Evolutionary conservation across 768 basidiomycete species (phyloP).

Genomic region (Lactifluus rugatus): DNA sequence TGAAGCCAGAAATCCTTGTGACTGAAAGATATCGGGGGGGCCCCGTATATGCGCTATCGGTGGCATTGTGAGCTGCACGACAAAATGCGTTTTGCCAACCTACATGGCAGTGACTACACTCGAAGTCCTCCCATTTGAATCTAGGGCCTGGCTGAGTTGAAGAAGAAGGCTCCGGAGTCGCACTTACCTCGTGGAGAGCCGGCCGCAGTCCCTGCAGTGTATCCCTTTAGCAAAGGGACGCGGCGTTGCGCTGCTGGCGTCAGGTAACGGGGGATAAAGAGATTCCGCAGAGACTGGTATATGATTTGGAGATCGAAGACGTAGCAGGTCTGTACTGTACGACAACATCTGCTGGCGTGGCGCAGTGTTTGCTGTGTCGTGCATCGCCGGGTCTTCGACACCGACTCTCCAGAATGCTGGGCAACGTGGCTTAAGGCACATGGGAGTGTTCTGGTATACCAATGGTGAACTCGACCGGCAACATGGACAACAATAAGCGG

Average conservation of each 20-base stretch:
- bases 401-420: constrained; percentile 41
- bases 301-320: constrained; percentile 10
- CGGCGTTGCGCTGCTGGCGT: constrained; percentile 32
- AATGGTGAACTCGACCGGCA: constrained; percentile 40
- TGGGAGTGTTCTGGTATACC: constrained; percentile 49
- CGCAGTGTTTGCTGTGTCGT: constrained; percentile 36
- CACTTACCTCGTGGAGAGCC: constrained; percentile 61
- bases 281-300: constrained; percentile 26
- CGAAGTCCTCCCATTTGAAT: constrained; percentile 65
- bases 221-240: constrained; percentile 55
- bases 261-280: constrained; percentile 28
- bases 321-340: constrained; percentile 22
- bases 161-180: neutral
- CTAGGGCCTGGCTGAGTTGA: constrained; percentile 29
- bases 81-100: constrained; percentile 2
- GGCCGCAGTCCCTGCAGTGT: constrained; percentile 60
- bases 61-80: neutral
- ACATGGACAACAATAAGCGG: constrained; percentile 27
- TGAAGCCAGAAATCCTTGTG: constrained; percentile 18
- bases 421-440: constrained; percentile 55
- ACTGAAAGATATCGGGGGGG: neutral
- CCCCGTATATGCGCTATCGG: constrained; percentile 11
- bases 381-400: constrained; percentile 22
- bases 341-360: constrained; percentile 34
- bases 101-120: constrained; percentile 57